These are phyloP conservation scores for Luzula sylvatica DNA, from an alignment of 176 grass and related monocot genomes.

Conservation along the genomic window DNA sequence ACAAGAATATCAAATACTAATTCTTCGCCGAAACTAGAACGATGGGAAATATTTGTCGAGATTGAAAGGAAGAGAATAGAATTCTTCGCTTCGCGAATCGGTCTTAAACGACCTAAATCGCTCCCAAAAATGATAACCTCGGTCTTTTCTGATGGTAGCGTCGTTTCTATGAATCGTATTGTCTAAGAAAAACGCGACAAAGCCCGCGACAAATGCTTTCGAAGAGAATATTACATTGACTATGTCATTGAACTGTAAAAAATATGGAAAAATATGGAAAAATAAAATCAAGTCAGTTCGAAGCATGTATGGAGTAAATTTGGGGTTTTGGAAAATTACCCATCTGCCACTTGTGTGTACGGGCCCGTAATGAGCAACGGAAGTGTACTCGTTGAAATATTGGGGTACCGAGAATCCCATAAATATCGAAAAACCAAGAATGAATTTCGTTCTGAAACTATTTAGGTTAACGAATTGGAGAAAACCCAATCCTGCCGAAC, in stretches of 20 bases:
- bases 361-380: slow-evolving; percentile 62
- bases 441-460: slow-evolving; percentile 81
- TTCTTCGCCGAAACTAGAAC: slow-evolving; percentile 50
- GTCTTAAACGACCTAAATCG: slow-evolving; percentile 75
- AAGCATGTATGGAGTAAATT: background rate
- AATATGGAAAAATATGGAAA: background rate
- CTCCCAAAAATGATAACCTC: slow-evolving; percentile 86
- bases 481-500: slow-evolving; percentile 54
- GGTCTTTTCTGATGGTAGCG: slow-evolving; percentile 23
- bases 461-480: slow-evolving; percentile 91
- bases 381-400: slow-evolving; percentile 91
- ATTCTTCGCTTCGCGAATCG: slow-evolving; percentile 78
- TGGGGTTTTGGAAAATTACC: slow-evolving; percentile 41
- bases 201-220: slow-evolving; percentile 63
- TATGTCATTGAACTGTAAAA: slow-evolving; percentile 87
- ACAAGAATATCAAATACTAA: no score
- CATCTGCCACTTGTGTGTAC: slow-evolving; percentile 75
- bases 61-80: slow-evolving; percentile 82
- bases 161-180: slow-evolving; percentile 62
- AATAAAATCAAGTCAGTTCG: no score
- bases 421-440: slow-evolving; percentile 81
- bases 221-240: slow-evolving; percentile 83
- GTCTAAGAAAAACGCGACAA: slow-evolving; percentile 63
- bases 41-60: slow-evolving; percentile 91
- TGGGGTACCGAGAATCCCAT: slow-evolving; percentile 88